Conservation (phyloP, 2,329 filamentous ascomycete genomes). For the Beauveria medogensis region DNA sequence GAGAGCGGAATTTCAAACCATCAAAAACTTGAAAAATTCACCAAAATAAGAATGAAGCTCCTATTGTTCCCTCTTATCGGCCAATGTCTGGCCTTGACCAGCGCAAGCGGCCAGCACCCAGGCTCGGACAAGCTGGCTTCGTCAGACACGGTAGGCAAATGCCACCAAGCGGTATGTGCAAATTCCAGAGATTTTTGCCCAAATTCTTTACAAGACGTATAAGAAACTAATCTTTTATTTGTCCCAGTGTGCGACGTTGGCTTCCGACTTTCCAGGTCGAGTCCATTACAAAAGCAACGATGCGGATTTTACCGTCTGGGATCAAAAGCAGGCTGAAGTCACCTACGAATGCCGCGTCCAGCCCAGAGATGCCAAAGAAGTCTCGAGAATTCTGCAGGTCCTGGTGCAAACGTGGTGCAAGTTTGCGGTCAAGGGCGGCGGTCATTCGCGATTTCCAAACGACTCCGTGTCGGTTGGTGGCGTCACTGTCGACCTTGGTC, state of each 20-base stretch:
- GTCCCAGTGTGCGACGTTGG: not conserved
- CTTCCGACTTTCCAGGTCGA: not conserved
- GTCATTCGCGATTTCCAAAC: not conserved
- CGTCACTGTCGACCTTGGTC: conserved; percentile 24
- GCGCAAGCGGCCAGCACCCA: not conserved
- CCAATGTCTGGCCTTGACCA: not conserved
- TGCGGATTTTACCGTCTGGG: not conserved
- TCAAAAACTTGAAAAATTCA: not conserved
- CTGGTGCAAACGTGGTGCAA: not conserved
- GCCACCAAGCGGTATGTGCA: not conserved
- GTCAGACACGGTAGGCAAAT: not conserved
- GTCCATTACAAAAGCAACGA: not conserved
- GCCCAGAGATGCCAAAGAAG: not conserved
- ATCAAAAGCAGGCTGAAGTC: not conserved
- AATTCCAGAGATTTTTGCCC: not conserved
- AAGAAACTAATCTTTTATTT: not conserved
- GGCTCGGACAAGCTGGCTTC: not conserved
- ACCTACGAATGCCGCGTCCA: not conserved
- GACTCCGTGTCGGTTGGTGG: conserved; percentile 24
- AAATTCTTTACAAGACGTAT: not conserved
- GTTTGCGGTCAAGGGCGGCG: not conserved
- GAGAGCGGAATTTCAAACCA: not conserved
- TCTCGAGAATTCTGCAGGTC: not conserved
- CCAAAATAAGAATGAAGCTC: not conserved
- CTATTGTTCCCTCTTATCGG: not conserved